These are phyloP conservation scores for Colletotrichum eleusines DNA, from an alignment of 2,329 filamentous ascomycete species.

Conservation along the genomic window DNA sequence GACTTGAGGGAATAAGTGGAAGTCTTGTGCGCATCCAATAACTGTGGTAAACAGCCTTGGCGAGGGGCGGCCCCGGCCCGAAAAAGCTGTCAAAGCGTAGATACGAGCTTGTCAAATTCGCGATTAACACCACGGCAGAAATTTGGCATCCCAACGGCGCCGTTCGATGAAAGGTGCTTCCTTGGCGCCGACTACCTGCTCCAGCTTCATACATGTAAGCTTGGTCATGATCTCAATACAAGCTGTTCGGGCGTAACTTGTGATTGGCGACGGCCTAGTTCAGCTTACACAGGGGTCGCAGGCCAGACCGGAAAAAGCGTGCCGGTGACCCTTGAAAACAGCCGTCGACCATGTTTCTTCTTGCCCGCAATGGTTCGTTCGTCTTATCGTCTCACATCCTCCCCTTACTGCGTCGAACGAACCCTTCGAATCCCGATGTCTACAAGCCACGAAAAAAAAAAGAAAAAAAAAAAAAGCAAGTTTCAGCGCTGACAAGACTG, in stretches of 20 bases:
- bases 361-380: not conserved
- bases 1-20: not conserved
- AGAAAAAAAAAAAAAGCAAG: not conserved
- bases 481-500: not conserved
- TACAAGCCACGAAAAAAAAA: not conserved
- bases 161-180: not conserved
- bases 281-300: not conserved
- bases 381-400: not conserved
- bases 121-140: not conserved
- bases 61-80: not conserved
- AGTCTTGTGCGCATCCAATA: not conserved
- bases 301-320: not conserved
- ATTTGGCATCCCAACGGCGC: not conserved
- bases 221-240: slow-evolving; percentile 6
- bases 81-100: not conserved
- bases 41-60: not conserved
- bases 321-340: too few relatives aligned
- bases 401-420: not conserved
- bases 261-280: not conserved
- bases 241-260: not conserved
- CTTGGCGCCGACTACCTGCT: not conserved
- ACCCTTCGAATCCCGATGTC: not conserved
- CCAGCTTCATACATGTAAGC: too few relatives aligned
- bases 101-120: not conserved
- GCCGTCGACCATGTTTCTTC: not conserved